These are phyloP conservation scores for Penicillium brasilianum DNA, from an alignment of 2,329 filamentous ascomycete genomes.

Conservation along the genomic window DNA sequence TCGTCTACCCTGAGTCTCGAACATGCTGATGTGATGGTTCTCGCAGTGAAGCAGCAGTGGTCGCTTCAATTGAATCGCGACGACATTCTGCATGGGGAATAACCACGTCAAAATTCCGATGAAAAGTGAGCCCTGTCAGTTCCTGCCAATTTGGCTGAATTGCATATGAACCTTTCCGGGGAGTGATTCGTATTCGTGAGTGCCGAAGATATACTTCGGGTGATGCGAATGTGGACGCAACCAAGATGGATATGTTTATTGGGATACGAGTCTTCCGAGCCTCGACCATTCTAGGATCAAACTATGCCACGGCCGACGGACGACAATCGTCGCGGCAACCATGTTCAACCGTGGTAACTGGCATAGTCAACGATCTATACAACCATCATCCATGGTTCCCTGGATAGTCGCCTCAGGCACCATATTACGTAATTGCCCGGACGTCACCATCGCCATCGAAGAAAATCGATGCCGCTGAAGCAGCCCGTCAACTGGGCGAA, in stretches of 20 bases:
- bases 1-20: not conserved
- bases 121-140: too few species aligned
- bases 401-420: slow-evolving; percentile 8
- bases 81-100: not conserved
- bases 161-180: not conserved
- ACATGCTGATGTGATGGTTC: not conserved
- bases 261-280: too few species aligned
- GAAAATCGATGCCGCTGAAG: slow-evolving; percentile 1
- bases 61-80: not conserved
- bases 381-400: not conserved
- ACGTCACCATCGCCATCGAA: slow-evolving; percentile 59
- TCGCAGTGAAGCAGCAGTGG: not conserved
- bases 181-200: too few species aligned
- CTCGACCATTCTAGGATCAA: too few species aligned
- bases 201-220: not conserved
- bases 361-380: slow-evolving; percentile 1
- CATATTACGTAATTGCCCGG: slow-evolving; percentile 7
- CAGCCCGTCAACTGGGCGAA: not conserved
- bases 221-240: not conserved
- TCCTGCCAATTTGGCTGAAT: too few species aligned
- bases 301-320: not conserved
- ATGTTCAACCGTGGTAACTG: not conserved
- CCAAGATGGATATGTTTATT: not conserved
- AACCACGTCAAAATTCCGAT: not conserved
- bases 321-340: not conserved